These are phyloP conservation scores for Phragmites australis DNA, from an alignment of 176 grass and related monocot genomes.

Conservation along the genomic window DNA sequence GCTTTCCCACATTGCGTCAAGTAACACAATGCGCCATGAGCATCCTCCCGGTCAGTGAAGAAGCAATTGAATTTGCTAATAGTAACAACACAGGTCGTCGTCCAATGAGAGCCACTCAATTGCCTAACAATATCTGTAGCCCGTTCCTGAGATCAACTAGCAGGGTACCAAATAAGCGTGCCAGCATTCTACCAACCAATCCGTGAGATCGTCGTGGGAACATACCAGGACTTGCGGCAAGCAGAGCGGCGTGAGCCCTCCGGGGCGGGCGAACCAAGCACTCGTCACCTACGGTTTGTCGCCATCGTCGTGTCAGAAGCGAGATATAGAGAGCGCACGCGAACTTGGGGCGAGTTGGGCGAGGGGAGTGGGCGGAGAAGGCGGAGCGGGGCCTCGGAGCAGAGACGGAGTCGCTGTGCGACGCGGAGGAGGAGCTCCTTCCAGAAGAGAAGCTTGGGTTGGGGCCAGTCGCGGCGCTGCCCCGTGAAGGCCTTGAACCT, in stretches of 20 bases:
- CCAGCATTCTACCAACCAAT: neutral
- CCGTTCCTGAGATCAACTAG: constrained; percentile 46
- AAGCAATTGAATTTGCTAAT: constrained; percentile 56
- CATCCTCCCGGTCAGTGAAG: constrained; percentile 42
- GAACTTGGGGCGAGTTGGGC: neutral
- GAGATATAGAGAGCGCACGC: neutral
- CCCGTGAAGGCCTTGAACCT: constrained; percentile 83
- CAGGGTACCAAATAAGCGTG: neutral
- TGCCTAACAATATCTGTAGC: constrained; percentile 40
- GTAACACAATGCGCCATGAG: constrained; percentile 42
- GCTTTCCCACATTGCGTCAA: constrained; percentile 49
- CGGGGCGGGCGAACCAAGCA: constrained; percentile 50
- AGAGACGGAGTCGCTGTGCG: constrained; percentile 47
- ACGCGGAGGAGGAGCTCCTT: constrained; percentile 62
- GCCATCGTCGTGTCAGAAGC: neutral
- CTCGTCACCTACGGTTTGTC: constrained; percentile 47
- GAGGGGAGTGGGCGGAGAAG: neutral
- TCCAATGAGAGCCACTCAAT: constrained; percentile 58
- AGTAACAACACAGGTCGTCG: constrained; percentile 58
- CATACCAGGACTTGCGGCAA: constrained; percentile 66
- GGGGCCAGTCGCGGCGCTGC: constrained; percentile 63
- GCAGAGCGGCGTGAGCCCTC: constrained; percentile 64
- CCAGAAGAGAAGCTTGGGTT: constrained; percentile 65
- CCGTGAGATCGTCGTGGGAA: neutral
- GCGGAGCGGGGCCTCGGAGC: constrained; percentile 37